Percentiles rank a stretch among this genome's conserved stretches.
Evolutionary conservation across 805 yeast genomes (phyloP).

Genomic region (Sugiyamaella lignohabitans): DNA sequence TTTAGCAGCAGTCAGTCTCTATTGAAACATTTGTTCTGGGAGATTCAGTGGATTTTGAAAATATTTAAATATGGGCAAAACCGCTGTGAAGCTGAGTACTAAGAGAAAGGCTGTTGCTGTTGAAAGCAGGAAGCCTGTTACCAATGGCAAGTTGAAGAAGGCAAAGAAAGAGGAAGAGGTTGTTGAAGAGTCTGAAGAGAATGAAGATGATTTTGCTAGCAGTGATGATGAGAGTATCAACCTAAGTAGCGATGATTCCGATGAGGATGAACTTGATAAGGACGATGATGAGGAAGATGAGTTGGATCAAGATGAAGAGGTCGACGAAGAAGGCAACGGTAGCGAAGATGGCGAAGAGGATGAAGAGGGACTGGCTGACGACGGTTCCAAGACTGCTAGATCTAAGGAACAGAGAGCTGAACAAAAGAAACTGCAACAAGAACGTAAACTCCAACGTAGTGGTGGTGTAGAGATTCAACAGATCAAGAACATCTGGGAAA

Average conservation of each 20-base stretch:
- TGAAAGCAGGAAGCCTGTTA: neutral
- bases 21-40: too few species aligned
- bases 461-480: constrained; percentile 81
- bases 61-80: neutral
- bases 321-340: constrained; percentile 13
- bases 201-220: neutral
- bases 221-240: neutral
- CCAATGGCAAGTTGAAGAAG: neutral
- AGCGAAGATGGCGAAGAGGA: constrained; percentile 16
- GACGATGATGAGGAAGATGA: constrained; percentile 7
- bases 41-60: too few species aligned
- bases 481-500: constrained; percentile 87
- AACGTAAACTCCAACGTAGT: constrained; percentile 80
- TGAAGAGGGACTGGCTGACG: constrained; percentile 31
- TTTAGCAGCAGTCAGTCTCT: too few species aligned
- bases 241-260: too few species aligned
- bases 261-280: constrained; percentile 2
- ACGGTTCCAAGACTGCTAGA: constrained; percentile 31
- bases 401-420: constrained; percentile 58
- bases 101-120: neutral
- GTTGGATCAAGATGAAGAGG: constrained; percentile 6
- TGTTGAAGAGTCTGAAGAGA: neutral
- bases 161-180: neutral
- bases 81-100: neutral
- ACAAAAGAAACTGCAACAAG: constrained; percentile 68